A percentile compares a stretch with the other conserved stretches of the same genome.
phyloP scores from a whole-genome alignment of 306 rosid species.

The Lathyrus tuberosus region DNA sequence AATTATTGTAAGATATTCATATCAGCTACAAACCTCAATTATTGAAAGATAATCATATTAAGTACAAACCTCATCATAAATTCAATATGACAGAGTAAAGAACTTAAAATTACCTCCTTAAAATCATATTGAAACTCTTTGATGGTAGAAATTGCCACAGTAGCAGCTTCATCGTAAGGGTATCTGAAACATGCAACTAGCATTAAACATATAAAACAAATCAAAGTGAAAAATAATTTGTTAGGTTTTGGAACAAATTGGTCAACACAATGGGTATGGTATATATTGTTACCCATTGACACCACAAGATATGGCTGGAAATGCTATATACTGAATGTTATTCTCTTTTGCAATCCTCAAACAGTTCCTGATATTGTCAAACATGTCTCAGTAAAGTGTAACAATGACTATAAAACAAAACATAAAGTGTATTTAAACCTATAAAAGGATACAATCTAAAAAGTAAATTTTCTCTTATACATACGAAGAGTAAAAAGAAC shows the following conservation, averaged over 20 bases:
- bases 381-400: background rate
- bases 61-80: too few species aligned
- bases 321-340: slow-evolving; percentile 70
- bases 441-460: too few species aligned
- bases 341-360: slow-evolving; percentile 74
- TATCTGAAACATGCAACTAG: slow-evolving; percentile 50
- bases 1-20: background rate
- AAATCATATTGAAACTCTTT: slow-evolving; percentile 63
- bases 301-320: slow-evolving; percentile 95
- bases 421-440: slow-evolving; percentile 2
- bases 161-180: slow-evolving; percentile 76
- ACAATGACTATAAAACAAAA: background rate
- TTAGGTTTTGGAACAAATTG: slow-evolving; percentile 21
- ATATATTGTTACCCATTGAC: slow-evolving; percentile 56
- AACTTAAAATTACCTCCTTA: slow-evolving; percentile 68
- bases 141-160: slow-evolving; percentile 68
- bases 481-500: too few species aligned
- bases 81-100: background rate
- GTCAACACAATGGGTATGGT: background rate
- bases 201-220: slow-evolving; percentile 7
- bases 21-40: too few species aligned
- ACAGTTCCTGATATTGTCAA: slow-evolving; percentile 63
- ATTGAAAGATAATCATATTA: too few species aligned
- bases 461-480: background rate
- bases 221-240: background rate